Evolutionary conservation across 2,329 filamentous ascomycete species (phyloP).

Genomic region (Colletotrichum navitas): DNA sequence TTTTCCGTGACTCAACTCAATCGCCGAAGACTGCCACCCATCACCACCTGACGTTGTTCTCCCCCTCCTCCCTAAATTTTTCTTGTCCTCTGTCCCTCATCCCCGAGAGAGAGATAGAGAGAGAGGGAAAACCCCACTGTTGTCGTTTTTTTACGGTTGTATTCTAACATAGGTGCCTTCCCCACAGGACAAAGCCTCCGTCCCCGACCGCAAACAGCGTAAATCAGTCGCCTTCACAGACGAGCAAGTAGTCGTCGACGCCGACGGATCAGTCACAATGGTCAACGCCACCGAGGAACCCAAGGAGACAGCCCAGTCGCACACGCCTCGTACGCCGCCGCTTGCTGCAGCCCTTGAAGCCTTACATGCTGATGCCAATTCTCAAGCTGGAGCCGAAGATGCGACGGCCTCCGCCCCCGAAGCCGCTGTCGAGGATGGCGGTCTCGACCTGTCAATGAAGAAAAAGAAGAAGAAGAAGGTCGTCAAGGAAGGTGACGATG

Average conservation of each 20-base stretch:
- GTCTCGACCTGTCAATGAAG: slow-evolving; percentile 68
- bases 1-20: slow-evolving; percentile 39
- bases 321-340: slow-evolving; percentile 76
- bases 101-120: neutral
- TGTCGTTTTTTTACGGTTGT: slow-evolving; percentile 17
- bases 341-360: slow-evolving; percentile 66
- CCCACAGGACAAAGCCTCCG: slow-evolving; percentile 42
- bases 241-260: slow-evolving; percentile 87
- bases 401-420: slow-evolving; percentile 52
- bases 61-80: slow-evolving; percentile 8
- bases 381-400: slow-evolving; percentile 56
- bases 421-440: slow-evolving; percentile 71
- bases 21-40: slow-evolving; percentile 1
- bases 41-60: slow-evolving; percentile 30
- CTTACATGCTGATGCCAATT: slow-evolving; percentile 64
- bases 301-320: slow-evolving; percentile 85
- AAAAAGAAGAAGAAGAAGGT: slow-evolving; percentile 85
- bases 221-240: slow-evolving; percentile 96
- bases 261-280: slow-evolving; percentile 87
- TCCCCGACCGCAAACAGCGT: slow-evolving; percentile 76
- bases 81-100: slow-evolving; percentile 7
- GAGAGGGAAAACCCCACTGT: neutral
- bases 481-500: slow-evolving; percentile 65
- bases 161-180: slow-evolving; percentile 29
- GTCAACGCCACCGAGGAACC: slow-evolving; percentile 79